phyloP scores from a whole-genome alignment of 1,284 basidiomycete genomes.

The Ceraceosorus bombacis region DNA sequence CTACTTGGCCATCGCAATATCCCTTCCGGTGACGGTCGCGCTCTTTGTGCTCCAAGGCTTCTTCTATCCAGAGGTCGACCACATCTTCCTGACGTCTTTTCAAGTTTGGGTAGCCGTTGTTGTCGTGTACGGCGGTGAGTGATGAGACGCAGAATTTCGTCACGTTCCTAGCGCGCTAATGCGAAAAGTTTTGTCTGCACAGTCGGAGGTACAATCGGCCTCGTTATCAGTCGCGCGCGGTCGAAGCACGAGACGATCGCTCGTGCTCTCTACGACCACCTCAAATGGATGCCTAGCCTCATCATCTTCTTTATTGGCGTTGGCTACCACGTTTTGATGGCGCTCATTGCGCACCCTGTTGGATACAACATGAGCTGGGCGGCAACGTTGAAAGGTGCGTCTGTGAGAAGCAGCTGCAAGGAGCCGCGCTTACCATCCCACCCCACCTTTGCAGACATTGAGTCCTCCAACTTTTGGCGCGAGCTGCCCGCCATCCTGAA shows the following conservation, averaged over 20 bases:
- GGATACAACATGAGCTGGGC: conserved; percentile 75
- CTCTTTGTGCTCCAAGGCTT: conserved; percentile 68
- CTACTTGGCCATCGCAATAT: conserved; percentile 71
- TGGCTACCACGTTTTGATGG: conserved; percentile 55
- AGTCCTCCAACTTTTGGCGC: conserved; percentile 65
- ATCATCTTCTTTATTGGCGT: conserved; percentile 22
- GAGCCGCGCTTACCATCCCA: too few species aligned
- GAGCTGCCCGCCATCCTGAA: conserved; percentile 67
- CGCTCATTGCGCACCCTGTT: conserved; percentile 70
- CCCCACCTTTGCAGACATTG: conserved; percentile 9
- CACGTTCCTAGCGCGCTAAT: conserved; percentile 69
- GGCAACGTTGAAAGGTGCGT: conserved; percentile 29
- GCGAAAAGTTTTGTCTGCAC: too few species aligned
- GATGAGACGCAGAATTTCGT: conserved; percentile 65
- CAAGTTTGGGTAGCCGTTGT: conserved; percentile 69
- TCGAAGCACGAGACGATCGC: conserved; percentile 59
- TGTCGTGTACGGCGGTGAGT: conserved; percentile 64
- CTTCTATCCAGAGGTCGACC: conserved; percentile 61
- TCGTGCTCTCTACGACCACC: conserved; percentile 58
- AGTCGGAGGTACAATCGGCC: too few species aligned
- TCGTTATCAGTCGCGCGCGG: too few species aligned
- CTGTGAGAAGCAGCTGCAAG: too few species aligned
- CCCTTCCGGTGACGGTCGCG: conserved; percentile 59
- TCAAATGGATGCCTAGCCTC: conserved; percentile 65
- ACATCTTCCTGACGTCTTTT: conserved; percentile 54